A percentile compares a stretch with the other conserved stretches of the same genome.
These are phyloP conservation scores for Globisporangium camurandrum DNA, from an alignment of 352 stramenopile genomes.

Conservation along the genomic window DNA sequence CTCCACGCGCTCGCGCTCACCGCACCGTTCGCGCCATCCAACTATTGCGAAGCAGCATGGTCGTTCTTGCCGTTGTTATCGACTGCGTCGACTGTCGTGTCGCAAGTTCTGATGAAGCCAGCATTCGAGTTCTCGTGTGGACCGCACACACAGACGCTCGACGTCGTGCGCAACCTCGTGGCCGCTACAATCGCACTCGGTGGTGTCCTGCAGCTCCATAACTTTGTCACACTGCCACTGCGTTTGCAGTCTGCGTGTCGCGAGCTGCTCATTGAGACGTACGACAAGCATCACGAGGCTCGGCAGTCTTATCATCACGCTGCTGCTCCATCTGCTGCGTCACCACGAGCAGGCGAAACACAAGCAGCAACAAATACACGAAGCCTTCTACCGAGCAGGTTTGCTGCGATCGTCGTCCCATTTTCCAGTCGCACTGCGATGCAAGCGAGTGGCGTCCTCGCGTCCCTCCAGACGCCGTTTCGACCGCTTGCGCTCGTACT, in stretches of 20 bases:
- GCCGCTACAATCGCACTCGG: neutral
- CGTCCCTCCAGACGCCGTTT: constrained; percentile 24
- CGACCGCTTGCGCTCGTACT: constrained; percentile 19
- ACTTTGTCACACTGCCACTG: constrained; percentile 2
- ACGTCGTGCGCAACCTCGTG: constrained; percentile 1
- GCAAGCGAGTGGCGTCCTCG: constrained; percentile 12
- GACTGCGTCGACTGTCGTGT: constrained; percentile 9
- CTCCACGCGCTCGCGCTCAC: constrained; percentile 21
- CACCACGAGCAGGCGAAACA: neutral
- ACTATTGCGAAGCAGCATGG: constrained; percentile 3
- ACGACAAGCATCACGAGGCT: neutral
- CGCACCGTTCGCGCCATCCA: constrained; percentile 12
- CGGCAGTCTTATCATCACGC: neutral
- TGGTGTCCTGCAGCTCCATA: constrained; percentile 1
- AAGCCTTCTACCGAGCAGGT: neutral
- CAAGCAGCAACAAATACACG: neutral
- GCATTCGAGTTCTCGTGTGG: constrained; percentile 4
- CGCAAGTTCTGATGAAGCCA: constrained; percentile 21
- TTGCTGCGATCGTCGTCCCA: constrained; percentile 21
- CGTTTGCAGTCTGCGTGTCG: constrained; percentile 5
- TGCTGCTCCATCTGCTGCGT: neutral
- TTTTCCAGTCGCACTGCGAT: constrained; percentile 9
- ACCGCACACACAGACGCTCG: neutral
- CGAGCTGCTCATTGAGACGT: neutral
- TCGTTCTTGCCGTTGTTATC: constrained; percentile 11